Percentiles rank a stretch among this genome's conserved stretches.
Evolutionary conservation across 441 rosid genomes (phyloP).

Genomic region (Adansonia rubrostipa): DNA sequence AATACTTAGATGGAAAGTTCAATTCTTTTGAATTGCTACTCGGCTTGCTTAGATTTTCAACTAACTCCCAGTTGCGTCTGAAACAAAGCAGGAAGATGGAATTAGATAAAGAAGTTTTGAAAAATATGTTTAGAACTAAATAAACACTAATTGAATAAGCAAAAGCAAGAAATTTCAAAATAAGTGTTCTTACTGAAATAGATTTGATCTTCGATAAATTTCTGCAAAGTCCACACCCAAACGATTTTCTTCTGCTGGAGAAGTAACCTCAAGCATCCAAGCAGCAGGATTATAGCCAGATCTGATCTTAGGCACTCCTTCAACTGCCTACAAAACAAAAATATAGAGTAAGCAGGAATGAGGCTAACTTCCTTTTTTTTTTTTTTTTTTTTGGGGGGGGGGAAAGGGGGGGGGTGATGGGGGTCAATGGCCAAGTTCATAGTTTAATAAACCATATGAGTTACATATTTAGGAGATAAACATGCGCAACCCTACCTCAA

Average conservation of each 20-base stretch:
- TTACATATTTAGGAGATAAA: slow-evolving; percentile 29
- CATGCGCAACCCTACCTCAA: slow-evolving; percentile 62
- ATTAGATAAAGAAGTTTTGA: slow-evolving; percentile 19
- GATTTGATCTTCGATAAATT: slow-evolving; percentile 67
- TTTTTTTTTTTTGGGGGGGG: not conserved
- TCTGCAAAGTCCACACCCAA: slow-evolving; percentile 88
- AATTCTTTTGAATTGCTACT: slow-evolving; percentile 59
- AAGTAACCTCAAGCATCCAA: slow-evolving; percentile 97
- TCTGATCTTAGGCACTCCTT: slow-evolving; percentile 80
- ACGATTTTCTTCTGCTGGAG: slow-evolving; percentile 66
- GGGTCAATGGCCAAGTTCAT: not conserved
- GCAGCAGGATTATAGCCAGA: slow-evolving; percentile 89
- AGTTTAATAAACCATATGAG: slow-evolving; percentile 11
- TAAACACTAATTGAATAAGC: not conserved
- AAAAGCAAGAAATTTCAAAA: slow-evolving; percentile 22
- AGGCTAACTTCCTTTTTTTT: not conserved
- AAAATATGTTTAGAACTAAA: not conserved
- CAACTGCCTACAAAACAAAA: slow-evolving; percentile 56
- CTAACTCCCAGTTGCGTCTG: slow-evolving; percentile 74
- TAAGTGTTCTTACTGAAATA: slow-evolving; percentile 62
- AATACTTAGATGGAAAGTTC: slow-evolving; percentile 80
- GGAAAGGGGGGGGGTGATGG: too few relatives aligned
- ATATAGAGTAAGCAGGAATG: slow-evolving; percentile 20
- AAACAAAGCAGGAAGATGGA: slow-evolving; percentile 30
- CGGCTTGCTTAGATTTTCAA: slow-evolving; percentile 78